Percentiles rank a stretch among this genome's conserved stretches.
Conservation (phyloP, 2,329 filamentous ascomycete genomes). For the Sporothrix mexicana region DNA sequence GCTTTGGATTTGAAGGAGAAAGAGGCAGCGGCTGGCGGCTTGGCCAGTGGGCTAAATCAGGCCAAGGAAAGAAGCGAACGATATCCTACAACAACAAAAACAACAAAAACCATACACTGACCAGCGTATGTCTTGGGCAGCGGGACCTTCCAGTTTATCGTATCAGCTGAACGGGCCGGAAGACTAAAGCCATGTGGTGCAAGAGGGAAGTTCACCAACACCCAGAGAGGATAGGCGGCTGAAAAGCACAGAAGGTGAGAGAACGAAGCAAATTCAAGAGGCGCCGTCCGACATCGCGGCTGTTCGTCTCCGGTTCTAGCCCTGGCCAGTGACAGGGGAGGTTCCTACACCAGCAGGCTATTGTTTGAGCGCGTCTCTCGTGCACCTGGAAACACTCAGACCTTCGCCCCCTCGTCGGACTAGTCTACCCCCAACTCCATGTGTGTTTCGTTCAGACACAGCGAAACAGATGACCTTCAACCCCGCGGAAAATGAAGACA, state of each 20-base stretch:
- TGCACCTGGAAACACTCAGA: not conserved
- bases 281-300: conserved; percentile 17
- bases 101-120: not conserved
- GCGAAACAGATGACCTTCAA: not conserved
- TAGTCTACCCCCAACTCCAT: not conserved
- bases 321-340: not conserved
- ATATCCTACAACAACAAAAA: not conserved
- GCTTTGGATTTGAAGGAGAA: not conserved
- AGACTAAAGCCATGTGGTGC: conserved; percentile 15
- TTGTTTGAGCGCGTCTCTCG: not conserved
- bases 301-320: not conserved
- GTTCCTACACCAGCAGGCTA: not conserved
- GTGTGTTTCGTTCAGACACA: conserved; percentile 18
- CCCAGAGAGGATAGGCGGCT: not conserved
- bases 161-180: conserved; percentile 9
- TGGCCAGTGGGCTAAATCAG: not conserved
- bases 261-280: not conserved
- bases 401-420: not conserved
- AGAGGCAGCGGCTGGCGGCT: not conserved
- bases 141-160: not conserved
- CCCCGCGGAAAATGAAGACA: conserved; percentile 6
- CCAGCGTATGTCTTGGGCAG: not conserved
- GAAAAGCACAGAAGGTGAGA: not conserved
- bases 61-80: conserved; percentile 3
- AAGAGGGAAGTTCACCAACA: not conserved